Evolutionary conservation across 495 filamentous ascomycete genomes (phyloP).

Genomic region (Xylaria curta): DNA sequence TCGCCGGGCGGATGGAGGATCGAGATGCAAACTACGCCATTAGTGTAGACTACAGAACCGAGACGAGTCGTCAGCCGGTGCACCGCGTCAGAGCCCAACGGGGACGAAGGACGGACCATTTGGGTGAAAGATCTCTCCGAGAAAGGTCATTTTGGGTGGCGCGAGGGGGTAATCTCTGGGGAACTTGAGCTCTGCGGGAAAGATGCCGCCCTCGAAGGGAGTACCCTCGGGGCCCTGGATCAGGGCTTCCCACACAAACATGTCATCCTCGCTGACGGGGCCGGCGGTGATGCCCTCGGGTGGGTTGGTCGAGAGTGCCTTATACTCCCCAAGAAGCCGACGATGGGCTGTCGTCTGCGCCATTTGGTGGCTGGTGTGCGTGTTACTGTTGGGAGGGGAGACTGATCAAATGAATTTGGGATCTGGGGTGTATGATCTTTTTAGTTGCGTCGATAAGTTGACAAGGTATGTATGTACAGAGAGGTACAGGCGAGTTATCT

Average conservation of each 20-base stretch:
- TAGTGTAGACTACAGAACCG: slow-evolving; percentile 75
- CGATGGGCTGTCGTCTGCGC: slow-evolving; percentile 76
- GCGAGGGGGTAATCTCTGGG: slow-evolving; percentile 94
- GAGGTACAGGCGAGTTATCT: too few species aligned
- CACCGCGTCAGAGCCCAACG: neutral
- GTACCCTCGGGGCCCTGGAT: slow-evolving; percentile 96
- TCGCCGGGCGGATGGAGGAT: slow-evolving; percentile 99
- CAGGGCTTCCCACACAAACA: slow-evolving; percentile 95
- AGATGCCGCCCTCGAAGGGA: slow-evolving; percentile 93
- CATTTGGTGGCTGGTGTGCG: slow-evolving; percentile 56
- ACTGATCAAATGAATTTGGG: too few species aligned
- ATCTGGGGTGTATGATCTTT: neutral
- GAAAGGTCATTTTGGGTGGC: slow-evolving; percentile 93
- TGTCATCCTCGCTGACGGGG: slow-evolving; percentile 91
- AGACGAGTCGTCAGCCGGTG: neutral
- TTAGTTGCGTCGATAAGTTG: neutral
- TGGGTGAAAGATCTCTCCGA: slow-evolving; percentile 92
- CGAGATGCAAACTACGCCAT: slow-evolving; percentile 92
- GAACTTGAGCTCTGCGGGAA: slow-evolving; percentile 92
- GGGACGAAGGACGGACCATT: slow-evolving; percentile 68
- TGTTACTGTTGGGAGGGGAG: too few species aligned
- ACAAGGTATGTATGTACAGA: too few species aligned
- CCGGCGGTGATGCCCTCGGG: slow-evolving; percentile 96
- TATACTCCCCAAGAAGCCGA: slow-evolving; percentile 97
- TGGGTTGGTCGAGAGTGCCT: slow-evolving; percentile 71